A percentile compares a stretch with the other conserved stretches of the same genome.
These are phyloP conservation scores for Platanthera zijinensis DNA, from an alignment of 106 monocot species.

Conservation along the genomic window DNA sequence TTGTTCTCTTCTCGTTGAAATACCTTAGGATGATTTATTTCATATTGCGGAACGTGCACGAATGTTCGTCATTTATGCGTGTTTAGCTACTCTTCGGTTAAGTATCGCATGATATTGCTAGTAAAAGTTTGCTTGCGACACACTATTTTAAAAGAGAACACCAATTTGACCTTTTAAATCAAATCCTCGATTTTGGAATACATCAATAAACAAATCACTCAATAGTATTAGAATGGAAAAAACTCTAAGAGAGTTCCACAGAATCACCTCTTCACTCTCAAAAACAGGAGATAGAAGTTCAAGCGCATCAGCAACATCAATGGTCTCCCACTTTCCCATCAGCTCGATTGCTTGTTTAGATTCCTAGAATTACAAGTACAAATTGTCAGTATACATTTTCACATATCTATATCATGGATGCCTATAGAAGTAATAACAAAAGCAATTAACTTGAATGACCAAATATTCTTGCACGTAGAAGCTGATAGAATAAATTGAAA, in stretches of 20 bases:
- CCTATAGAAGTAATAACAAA: neutral
- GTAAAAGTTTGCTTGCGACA: too few species aligned
- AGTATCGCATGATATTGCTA: too few species aligned
- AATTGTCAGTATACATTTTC: neutral
- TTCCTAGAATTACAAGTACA: constrained; percentile 40
- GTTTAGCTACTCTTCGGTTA: too few species aligned
- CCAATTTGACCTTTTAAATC: too few species aligned
- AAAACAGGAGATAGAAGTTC: constrained; percentile 89
- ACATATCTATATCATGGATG: neutral
- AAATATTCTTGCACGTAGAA: neutral
- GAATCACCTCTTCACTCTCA: constrained; percentile 83
- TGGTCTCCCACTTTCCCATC: constrained; percentile 89
- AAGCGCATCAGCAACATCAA: constrained; percentile 91
- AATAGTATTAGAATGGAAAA: neutral
- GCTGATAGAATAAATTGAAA: too few species aligned
- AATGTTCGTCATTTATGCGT: too few species aligned
- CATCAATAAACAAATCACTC: neutral
- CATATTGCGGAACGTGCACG: too few species aligned
- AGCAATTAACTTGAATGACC: neutral
- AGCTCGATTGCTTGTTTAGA: constrained; percentile 94
- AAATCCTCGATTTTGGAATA: too few species aligned
- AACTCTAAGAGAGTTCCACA: neutral
- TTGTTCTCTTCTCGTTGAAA: too few species aligned
- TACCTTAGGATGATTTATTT: too few species aligned
- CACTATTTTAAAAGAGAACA: too few species aligned